These are phyloP conservation scores for Pseudisothecium myosuroides DNA, from an alignment of 225 moss, liverwort and hornwort species.

Conservation along the genomic window DNA sequence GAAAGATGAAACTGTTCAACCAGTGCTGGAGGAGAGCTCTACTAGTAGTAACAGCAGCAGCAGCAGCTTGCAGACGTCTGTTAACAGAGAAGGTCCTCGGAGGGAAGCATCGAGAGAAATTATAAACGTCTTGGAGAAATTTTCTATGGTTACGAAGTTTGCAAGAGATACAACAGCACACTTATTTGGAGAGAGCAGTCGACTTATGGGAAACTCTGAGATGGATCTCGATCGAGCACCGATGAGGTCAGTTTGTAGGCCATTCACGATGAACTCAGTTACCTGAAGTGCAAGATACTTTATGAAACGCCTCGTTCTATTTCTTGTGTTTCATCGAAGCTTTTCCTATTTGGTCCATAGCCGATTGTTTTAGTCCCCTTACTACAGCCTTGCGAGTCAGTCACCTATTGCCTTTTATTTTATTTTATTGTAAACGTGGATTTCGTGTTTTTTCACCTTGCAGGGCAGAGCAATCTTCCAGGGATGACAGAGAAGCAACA, in stretches of 20 bases:
- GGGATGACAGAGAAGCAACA: conserved; percentile 4
- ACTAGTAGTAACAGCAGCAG: background rate
- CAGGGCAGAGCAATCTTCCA: conserved; percentile 4
- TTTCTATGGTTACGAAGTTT: conserved; percentile 92
- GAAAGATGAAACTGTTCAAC: conserved; percentile 18
- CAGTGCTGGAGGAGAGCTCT: conserved; percentile 7
- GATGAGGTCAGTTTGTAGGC: conserved; percentile 15
- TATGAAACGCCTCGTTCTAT: background rate
- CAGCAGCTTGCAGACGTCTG: conserved; percentile 19
- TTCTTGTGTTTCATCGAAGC: background rate
- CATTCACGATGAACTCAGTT: background rate
- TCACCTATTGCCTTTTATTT: background rate
- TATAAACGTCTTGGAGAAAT: conserved; percentile 92
- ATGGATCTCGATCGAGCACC: conserved; percentile 71
- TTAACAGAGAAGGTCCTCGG: conserved; percentile 13
- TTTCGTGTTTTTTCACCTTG: background rate
- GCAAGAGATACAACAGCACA: conserved; percentile 87
- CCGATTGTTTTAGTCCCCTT: background rate
- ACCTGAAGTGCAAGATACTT: background rate
- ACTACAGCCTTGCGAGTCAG: background rate
- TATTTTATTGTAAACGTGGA: background rate
- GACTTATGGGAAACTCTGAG: conserved; percentile 67
- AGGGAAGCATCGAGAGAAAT: conserved; percentile 66
- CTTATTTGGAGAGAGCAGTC: conserved; percentile 75
- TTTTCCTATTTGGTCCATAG: background rate